Percentiles rank a stretch among this genome's conserved stretches.
Conservation (phyloP, 768 basidiomycete species). For the Butyriboletus loyo region DNA sequence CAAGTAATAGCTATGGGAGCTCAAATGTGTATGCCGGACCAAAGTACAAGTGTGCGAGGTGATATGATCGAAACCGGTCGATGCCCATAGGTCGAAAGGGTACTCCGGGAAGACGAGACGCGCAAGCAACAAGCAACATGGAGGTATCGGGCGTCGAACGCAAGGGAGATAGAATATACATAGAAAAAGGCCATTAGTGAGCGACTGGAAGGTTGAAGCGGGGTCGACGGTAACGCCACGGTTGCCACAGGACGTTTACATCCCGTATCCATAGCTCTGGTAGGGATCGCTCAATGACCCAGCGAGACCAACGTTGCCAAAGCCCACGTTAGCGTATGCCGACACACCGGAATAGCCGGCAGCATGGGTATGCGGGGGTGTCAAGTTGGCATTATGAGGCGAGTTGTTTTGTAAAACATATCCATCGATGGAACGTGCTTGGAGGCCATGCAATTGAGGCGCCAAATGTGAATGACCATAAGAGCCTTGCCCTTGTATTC, state of each 20-base stretch:
- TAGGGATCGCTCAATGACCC: conserved; percentile 70
- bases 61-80: conserved; percentile 45
- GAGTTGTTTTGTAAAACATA: conserved; percentile 78
- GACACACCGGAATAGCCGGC: conserved; percentile 58
- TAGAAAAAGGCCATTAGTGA: conserved; percentile 36
- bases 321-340: conserved; percentile 52
- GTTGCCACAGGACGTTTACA: conserved; percentile 45
- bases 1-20: conserved; percentile 35
- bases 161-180: conserved; percentile 35
- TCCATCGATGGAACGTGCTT: conserved; percentile 73
- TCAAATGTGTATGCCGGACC: conserved; percentile 54
- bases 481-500: conserved; percentile 52
- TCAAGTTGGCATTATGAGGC: conserved; percentile 59
- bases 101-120: conserved; percentile 37
- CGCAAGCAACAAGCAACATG: conserved; percentile 34
- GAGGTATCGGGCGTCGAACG: conserved; percentile 36
- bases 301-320: conserved; percentile 45
- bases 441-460: conserved; percentile 55
- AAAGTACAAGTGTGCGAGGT: conserved; percentile 66
- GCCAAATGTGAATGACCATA: conserved; percentile 57
- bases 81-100: conserved; percentile 34
- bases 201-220: conserved; percentile 15
- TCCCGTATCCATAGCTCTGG: conserved; percentile 76
- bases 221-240: conserved; percentile 28
- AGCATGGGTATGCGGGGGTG: conserved; percentile 53